Base-by-base conservation (phyloP, 495 filamentous ascomycete species). In the Hypoxylon crocopeplum region DNA sequence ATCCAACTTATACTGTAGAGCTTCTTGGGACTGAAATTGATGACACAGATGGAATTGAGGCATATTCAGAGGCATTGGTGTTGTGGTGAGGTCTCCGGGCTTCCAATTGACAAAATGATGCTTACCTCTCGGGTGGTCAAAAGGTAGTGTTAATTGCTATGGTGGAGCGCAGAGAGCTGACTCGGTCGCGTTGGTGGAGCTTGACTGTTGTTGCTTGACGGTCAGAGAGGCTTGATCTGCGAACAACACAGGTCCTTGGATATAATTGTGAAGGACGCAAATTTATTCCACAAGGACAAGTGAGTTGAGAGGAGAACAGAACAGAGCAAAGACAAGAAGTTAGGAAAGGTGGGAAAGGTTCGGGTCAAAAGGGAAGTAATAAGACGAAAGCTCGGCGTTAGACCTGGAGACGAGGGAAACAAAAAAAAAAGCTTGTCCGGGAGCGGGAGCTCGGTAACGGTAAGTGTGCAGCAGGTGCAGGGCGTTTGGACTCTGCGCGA, bases 221-320 rank as follows among this genome's bases (percentile, higher is more conserved):
- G 52, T 60, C 51, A 56, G 49, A 66, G 49, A 59, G 62, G 59
- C 52, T 61, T 61, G 27, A 49, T 48, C 65, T 65, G 65, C 65
- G 68, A 70, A 70, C 68, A 70, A 66, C 68, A 70, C 68, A 56
- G 50, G 68, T 52, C 62, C 68, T 70, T 64, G 68, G 58, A 63
- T 56, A 38, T 51, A 56, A 56, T 47, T 47, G 51, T 51, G 22
- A 22, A 40, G 38, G 40, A 38, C 30, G 38, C 6, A 19, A 51
- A 41, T 54, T 64, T 51, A 3, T 27, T 59, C 56, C 65, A 48
- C 68, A 70, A 70, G 68, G 68, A 68, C 68, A 55, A 70, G 68
- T 66, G 68, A 70, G 68, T 70, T 66, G 55, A 58, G 44, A 48
- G 42, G 27, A 38, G 45, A 57, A 45, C 44, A 47, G 27, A 38